Evolutionary conservation across 495 filamentous ascomycete species (phyloP), one percentile per base, ranked within the genome.

Genomic region (Penicillium alfredii): DNA sequence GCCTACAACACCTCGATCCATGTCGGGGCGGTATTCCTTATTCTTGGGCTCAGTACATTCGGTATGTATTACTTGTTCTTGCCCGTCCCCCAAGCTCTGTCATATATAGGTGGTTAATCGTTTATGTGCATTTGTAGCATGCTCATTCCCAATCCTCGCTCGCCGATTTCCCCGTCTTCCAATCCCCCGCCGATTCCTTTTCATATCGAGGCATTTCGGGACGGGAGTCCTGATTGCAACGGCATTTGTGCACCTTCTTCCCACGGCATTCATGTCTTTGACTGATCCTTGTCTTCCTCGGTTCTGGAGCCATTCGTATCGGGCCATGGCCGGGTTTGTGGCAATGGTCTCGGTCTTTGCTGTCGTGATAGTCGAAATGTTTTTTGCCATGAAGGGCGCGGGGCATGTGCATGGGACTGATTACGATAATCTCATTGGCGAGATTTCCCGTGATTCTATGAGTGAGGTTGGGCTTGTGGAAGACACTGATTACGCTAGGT

Each of bases 201-300:
- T 88, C 60, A 57, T 84, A 29, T 85, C 81, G 18, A 82, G 84
- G 33, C 84, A 90, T 60, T 89, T 93, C 46, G 86, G 86, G 23
- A 92, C 86, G 4, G 86, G 86, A 14, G 86, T 93, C 6, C 63
- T 93, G 19, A 84, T 92, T 42, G 85, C 86, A 12, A 89, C 86
- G n/a, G 86, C 86, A 27, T 93, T 93, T 52, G 86, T 92, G 16
- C 86, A 92, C 58, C 57, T 80, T 26, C 81, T 93, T 4, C 86
- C 86, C 8, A 90, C 84, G 3, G 86, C 86, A 20, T 90, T 90
- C 55, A 60, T 73, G 24, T 90, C 86, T 6, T 68, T 93, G 20
- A 86, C 81, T 13, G 81, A 90, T 49, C 78, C 81, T 29, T 93
- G 86, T 53, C 79, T 93, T 1, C 84, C 86, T 19, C 54, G 61